These are phyloP conservation scores for Camptophora hylomeconis DNA, from an alignment of 2,329 filamentous ascomycete species.

Conservation along the genomic window DNA sequence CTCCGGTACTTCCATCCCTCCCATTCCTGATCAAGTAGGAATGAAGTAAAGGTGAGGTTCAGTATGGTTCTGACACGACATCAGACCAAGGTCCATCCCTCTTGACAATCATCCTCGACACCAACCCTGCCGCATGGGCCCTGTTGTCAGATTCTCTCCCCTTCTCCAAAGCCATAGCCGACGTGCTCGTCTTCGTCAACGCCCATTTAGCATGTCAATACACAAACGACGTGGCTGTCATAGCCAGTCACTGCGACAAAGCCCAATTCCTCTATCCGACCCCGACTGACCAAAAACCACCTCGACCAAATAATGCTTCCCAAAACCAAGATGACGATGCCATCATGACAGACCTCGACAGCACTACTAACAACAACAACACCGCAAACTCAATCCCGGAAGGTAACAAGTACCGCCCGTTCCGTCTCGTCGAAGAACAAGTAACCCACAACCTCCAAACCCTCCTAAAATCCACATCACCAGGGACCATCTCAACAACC, in stretches of 20 bases:
- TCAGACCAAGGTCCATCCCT: constrained; percentile 59
- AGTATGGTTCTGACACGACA: too few species aligned
- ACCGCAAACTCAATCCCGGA: constrained; percentile 21
- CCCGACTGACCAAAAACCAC: constrained; percentile 18
- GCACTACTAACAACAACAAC: constrained; percentile 14
- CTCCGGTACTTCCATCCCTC: too few species aligned
- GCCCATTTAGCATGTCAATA: constrained; percentile 90
- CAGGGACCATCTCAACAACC: constrained; percentile 49
- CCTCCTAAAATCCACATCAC: constrained; percentile 58
- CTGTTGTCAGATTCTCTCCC: constrained; percentile 61
- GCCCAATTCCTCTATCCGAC: constrained; percentile 82
- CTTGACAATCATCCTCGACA: constrained; percentile 83
- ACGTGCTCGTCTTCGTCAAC: constrained; percentile 92
- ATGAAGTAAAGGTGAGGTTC: too few species aligned
- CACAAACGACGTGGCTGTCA: constrained; percentile 79
- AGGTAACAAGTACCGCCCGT: constrained; percentile 89
- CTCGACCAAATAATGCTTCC: constrained; percentile 11
- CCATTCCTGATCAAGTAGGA: too few species aligned
- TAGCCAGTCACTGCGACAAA: constrained; percentile 77
- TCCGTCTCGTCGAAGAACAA: constrained; percentile 71
- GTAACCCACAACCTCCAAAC: constrained; percentile 60
- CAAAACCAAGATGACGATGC: constrained; percentile 3
- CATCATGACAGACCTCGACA: constrained; percentile 14
- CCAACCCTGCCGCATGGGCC: constrained; percentile 90
- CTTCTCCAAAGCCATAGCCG: constrained; percentile 71